A percentile compares a stretch with the other conserved stretches of the same genome.
These are phyloP conservation scores for Lachnellula cervina DNA, from an alignment of 2,329 filamentous ascomycete genomes.

Conservation along the genomic window DNA sequence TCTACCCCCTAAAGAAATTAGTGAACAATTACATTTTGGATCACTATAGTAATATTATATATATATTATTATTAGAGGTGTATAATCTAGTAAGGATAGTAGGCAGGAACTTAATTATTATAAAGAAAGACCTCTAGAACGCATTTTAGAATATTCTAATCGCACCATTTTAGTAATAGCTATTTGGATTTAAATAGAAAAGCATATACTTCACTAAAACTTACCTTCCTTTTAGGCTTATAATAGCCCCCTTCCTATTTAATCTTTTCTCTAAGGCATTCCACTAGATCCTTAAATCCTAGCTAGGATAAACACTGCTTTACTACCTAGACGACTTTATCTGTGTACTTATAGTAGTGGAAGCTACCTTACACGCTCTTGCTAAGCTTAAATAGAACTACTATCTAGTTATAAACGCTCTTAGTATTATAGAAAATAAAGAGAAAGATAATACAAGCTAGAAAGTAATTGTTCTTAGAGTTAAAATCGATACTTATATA, in stretches of 20 bases:
- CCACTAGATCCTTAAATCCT: neutral
- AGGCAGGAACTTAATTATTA: neutral
- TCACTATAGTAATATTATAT: neutral
- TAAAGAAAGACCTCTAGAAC: neutral
- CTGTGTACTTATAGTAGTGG: neutral
- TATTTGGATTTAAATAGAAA: neutral
- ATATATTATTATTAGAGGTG: neutral
- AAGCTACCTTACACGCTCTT: neutral
- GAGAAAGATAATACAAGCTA: neutral
- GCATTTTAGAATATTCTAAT: no score
- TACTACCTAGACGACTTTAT: no score
- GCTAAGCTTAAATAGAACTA: neutral
- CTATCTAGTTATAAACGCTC: neutral
- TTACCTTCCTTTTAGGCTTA: neutral
- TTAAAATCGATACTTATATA: neutral
- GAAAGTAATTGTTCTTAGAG: neutral
- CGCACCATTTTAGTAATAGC: neutral
- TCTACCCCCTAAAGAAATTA: no score
- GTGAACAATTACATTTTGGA: neutral
- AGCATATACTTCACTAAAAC: neutral
- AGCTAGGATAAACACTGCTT: no score
- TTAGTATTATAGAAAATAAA: neutral
- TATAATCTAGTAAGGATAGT: neutral
- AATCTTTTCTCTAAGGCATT: neutral
- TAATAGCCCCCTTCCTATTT: neutral